phyloP scores from a whole-genome alignment of 192 early-diverging fungal genomes.

The Radiomyces spectabilis region DNA sequence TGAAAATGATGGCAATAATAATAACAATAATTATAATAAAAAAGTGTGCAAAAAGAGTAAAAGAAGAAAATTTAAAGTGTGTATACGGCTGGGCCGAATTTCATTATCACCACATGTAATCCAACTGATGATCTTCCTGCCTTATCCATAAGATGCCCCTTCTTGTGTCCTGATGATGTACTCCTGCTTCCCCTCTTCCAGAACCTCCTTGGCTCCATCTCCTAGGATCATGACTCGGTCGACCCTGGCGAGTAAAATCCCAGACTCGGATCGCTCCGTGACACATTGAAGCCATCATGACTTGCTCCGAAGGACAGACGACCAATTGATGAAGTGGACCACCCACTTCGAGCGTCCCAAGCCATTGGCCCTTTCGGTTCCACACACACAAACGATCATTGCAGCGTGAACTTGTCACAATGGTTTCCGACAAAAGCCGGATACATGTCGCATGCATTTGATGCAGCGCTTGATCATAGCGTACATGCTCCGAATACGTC shows the following conservation, averaged over 20 bases:
- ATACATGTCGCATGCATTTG: neutral
- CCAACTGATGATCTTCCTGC: neutral
- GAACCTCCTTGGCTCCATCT: neutral
- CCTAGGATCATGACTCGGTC: conserved; percentile 1
- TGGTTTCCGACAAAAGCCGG: neutral
- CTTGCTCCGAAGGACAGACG: neutral
- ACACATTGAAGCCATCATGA: neutral
- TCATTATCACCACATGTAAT: neutral
- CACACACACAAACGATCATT: neutral
- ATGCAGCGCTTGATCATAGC: neutral
- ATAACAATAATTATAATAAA: too few relatives aligned
- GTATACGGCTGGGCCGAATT: too few relatives aligned
- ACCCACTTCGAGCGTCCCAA: neutral
- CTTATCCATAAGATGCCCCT: neutral
- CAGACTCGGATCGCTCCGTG: neutral
- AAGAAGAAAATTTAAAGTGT: neutral
- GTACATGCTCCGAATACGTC: neutral
- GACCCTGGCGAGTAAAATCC: neutral
- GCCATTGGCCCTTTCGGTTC: neutral
- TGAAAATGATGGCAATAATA: too few relatives aligned
- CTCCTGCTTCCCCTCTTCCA: neutral
- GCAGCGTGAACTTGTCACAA: neutral
- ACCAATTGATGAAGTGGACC: neutral
- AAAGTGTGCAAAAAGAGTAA: too few relatives aligned
- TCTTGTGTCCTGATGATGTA: too few relatives aligned